Base-by-base conservation (phyloP, 805 yeast genomes). In the Myxozyma nipponensis region DNA sequence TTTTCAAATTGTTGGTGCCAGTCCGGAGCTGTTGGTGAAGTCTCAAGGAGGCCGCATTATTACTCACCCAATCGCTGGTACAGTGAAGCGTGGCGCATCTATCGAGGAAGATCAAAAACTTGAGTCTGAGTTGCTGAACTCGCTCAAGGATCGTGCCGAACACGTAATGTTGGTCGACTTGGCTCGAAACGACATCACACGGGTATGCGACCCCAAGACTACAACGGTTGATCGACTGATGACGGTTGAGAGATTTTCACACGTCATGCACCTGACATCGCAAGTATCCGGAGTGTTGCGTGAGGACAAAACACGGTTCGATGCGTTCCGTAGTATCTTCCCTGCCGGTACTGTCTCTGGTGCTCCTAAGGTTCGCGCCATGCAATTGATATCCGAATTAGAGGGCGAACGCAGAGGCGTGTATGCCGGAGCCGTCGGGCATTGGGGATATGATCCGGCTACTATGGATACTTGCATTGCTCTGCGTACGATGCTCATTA, bases 271-370 rank as follows among this genome's bases (percentile, higher is more conserved):
- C 70, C 74, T 93, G 60, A 96, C 91, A 2, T 85, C 95, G 2
- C 95, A 91, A 69, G 97, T 91, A 19, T 83, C 95, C 54, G 99
- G 99, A 13, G 86, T 83, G 1, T 73, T 93, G 62, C 77, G 99
- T 65, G 69, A 74, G 0, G 97, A 78, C 52, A 84, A 87, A 72
- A 83, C 91, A 10, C 77, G 98, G 58, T 93, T 93, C 65, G 99
- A 93, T 72, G 98, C 98, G 0, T 89, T 93, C 71, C 79, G 98
- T 67, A 89, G 97, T 2, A 87, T 93, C 48, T 93, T 93, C 81
- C 99, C 99, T 19, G 98, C 98, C 1, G 99, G 99, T 39, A 93
- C 99, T 1, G 98, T 91, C 10, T 83, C 95, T 49, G 99, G 99
- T 36, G 98, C 99, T 1, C 99, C 99, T 49, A 93, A 93, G 69